Conservation (phyloP, 768 basidiomycete species). For the Tephrocybe sp. region DNA sequence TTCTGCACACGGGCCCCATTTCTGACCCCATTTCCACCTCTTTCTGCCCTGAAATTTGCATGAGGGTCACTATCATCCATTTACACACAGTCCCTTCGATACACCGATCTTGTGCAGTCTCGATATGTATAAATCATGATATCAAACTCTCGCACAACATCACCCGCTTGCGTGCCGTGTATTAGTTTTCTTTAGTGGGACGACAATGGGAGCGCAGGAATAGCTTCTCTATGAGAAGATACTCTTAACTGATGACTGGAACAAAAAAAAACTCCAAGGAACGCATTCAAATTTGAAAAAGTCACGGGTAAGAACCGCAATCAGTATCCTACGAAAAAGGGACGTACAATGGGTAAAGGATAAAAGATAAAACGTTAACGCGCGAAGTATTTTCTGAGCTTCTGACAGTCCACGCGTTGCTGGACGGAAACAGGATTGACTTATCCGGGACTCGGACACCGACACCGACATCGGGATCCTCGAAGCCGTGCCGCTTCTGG, state of each 20-base stretch:
- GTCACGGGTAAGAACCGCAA: background rate
- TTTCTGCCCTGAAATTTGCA: background rate
- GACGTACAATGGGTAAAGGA: conserved; percentile 12
- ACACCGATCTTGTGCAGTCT: background rate
- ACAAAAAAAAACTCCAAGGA: background rate
- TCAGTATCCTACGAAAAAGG: conserved; percentile 5
- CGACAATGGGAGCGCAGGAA: conserved; percentile 2
- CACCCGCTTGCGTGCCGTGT: background rate
- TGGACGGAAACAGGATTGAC: no score
- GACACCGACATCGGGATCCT: conserved; percentile 14
- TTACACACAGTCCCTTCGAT: background rate
- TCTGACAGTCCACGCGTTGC: no score
- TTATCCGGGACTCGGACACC: no score
- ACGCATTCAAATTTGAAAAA: no score
- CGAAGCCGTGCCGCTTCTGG: background rate
- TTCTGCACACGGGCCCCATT: no score
- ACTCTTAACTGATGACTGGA: background rate
- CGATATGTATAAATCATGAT: conserved; percentile 1
- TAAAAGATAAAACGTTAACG: background rate
- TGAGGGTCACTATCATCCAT: background rate
- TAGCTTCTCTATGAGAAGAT: background rate
- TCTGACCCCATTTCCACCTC: no score
- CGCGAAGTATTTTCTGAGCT: no score
- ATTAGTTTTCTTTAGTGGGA: background rate
- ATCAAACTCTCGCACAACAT: background rate